These are phyloP conservation scores for Phylloporus sp. DNA, from an alignment of 768 basidiomycete species.

Conservation along the genomic window DNA sequence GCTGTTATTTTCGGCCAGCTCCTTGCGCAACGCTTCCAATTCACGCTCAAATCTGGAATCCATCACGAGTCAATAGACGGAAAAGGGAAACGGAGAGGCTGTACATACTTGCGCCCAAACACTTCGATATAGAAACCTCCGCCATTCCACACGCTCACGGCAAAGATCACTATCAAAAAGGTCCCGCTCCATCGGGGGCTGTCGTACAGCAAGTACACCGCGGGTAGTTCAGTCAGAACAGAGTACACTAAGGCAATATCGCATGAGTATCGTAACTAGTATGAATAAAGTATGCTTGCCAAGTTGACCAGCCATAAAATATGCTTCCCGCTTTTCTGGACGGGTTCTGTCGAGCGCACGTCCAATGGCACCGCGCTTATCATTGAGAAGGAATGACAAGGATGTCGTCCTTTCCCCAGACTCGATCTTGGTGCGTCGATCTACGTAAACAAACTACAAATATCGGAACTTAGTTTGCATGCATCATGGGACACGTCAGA, in stretches of 20 bases:
- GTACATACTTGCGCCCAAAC: constrained; percentile 87
- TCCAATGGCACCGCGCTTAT: constrained; percentile 83
- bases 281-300: constrained; percentile 38
- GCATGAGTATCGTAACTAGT: background rate
- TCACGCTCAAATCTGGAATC: constrained; percentile 81
- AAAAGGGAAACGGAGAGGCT: constrained; percentile 1
- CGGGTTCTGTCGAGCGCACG: constrained; percentile 58
- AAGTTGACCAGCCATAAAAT: constrained; percentile 85
- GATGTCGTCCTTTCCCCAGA: constrained; percentile 91
- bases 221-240: constrained; percentile 80
- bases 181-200: constrained; percentile 71
- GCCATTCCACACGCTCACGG: constrained; percentile 93
- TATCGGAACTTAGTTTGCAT: background rate
- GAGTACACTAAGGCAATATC: constrained; percentile 58
- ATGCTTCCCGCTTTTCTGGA: constrained; percentile 57
- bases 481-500: background rate
- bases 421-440: constrained; percentile 84
- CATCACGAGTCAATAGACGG: constrained; percentile 6
- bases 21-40: constrained; percentile 84
- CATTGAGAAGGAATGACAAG: constrained; percentile 83
- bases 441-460: constrained; percentile 74
- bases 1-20: constrained; percentile 68
- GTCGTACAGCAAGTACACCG: constrained; percentile 79
- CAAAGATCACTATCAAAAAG: constrained; percentile 78
- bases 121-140: constrained; percentile 96